A percentile compares a stretch with the other conserved stretches of the same genome.
These are phyloP conservation scores for Alternaria sp. DNA, from an alignment of 2,329 filamentous ascomycete species.

Conservation along the genomic window DNA sequence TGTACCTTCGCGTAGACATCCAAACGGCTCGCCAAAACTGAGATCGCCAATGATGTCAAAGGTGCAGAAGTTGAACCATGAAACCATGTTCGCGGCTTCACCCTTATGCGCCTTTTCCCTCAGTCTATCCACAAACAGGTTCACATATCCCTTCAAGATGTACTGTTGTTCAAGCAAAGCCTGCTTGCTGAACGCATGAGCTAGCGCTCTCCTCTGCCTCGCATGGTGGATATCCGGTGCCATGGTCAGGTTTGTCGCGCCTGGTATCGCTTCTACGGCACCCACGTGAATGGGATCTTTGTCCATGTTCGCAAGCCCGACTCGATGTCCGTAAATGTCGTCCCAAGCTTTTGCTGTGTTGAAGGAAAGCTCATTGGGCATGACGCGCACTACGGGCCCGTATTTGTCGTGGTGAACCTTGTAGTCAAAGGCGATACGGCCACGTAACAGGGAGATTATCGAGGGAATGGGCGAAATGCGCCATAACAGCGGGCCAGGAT, in stretches of 20 bases:
- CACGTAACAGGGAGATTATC: conserved; percentile 33
- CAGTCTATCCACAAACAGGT: conserved; percentile 49
- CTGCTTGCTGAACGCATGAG: conserved; percentile 51
- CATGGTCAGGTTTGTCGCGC: conserved; percentile 46
- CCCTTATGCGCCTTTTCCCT: conserved; percentile 41
- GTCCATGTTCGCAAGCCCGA: conserved; percentile 42
- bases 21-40: conserved; percentile 42
- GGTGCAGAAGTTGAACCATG: conserved; percentile 43
- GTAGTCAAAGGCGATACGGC: conserved; percentile 41
- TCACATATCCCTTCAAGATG: conserved; percentile 50
- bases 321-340: conserved; percentile 43
- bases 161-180: conserved; percentile 50
- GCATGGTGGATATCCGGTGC: conserved; percentile 49
- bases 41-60: conserved; percentile 45
- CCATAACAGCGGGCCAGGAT: conserved; percentile 39
- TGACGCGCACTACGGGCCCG: conserved; percentile 43
- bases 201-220: conserved; percentile 47
- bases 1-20: conserved; percentile 38
- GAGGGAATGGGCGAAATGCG: conserved; percentile 37
- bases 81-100: conserved; percentile 40
- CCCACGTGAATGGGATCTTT: conserved; percentile 46
- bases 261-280: conserved; percentile 43
- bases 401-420: conserved; percentile 41
- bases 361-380: conserved; percentile 44
- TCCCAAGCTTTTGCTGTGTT: conserved; percentile 42